phyloP scores from a whole-genome alignment of 441 rosid genomes.

The Breynia disticha region DNA sequence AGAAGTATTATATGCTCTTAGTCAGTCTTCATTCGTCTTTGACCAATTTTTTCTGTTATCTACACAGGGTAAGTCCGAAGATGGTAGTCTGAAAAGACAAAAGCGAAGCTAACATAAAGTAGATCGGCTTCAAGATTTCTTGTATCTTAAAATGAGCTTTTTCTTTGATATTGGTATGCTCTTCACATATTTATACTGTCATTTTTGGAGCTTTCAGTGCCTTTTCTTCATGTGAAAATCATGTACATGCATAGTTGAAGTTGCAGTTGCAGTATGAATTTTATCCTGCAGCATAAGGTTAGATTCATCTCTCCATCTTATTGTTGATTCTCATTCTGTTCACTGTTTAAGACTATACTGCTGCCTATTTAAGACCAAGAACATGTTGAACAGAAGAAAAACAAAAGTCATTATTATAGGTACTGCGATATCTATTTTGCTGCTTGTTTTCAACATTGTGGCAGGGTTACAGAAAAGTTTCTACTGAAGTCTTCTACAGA shows the following conservation, averaged over 20 bases:
- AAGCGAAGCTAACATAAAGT: slow-evolving; percentile 47
- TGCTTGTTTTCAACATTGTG: slow-evolving; percentile 22
- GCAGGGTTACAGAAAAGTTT: slow-evolving; percentile 11
- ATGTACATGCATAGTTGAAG: slow-evolving; percentile 43
- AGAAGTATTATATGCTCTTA: not conserved
- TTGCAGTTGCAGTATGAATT: slow-evolving; percentile 38
- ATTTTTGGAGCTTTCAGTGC: slow-evolving; percentile 22
- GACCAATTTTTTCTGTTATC: not conserved
- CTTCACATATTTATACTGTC: slow-evolving; percentile 9
- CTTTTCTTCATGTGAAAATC: slow-evolving; percentile 21
- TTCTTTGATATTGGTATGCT: slow-evolving; percentile 21
- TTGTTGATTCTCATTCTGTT: slow-evolving; percentile 1
- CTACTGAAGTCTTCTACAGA: too few species aligned
- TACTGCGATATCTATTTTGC: slow-evolving; percentile 8
- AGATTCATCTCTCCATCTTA: slow-evolving; percentile 15
- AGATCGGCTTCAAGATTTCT: slow-evolving; percentile 28
- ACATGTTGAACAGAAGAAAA: too few species aligned
- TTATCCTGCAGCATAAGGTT: slow-evolving; percentile 20
- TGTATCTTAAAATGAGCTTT: slow-evolving; percentile 31
- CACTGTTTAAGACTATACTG: slow-evolving; percentile 8
- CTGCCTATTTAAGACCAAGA: too few species aligned
- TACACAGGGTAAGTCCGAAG: slow-evolving; percentile 79
- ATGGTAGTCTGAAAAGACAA: slow-evolving; percentile 61
- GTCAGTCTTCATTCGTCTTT: slow-evolving; percentile 1
- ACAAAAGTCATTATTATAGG: not conserved